phyloP scores from a whole-genome alignment of 225 moss, liverwort and hornwort species.

The Polytrichum commune region DNA sequence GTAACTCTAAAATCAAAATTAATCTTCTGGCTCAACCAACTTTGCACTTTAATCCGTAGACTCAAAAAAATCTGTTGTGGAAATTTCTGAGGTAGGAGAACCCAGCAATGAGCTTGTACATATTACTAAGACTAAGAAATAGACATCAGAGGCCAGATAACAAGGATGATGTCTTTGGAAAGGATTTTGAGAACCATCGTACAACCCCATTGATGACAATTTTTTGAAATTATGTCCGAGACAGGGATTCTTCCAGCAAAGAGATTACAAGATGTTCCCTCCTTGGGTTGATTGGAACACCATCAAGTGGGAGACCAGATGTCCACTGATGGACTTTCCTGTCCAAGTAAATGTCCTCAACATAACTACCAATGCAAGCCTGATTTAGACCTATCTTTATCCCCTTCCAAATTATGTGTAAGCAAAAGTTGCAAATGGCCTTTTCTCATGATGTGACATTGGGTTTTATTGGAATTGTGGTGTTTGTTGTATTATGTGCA shows the following conservation, averaged over 20 bases:
- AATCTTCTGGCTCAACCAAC: no score
- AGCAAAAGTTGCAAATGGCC: neutral
- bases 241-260: conserved; percentile 76
- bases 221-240: neutral
- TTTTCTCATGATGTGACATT: neutral
- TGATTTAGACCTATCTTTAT: no score
- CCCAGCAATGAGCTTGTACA: neutral
- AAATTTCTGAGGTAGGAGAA: neutral
- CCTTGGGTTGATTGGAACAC: conserved; percentile 81
- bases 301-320: conserved; percentile 70
- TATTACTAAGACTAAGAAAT: neutral
- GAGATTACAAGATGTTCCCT: conserved; percentile 83
- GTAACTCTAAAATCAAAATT: no score
- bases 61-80: neutral
- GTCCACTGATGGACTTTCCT: conserved; percentile 79
- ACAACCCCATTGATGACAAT: neutral
- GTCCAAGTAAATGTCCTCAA: conserved; percentile 46
- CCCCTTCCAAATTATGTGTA: neutral
- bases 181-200: neutral
- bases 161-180: neutral
- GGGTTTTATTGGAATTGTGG: conserved; percentile 1
- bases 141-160: neutral
- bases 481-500: conserved; percentile 22
- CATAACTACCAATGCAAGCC: no score
- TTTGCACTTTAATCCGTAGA: neutral